Evolutionary conservation across 371 early-diverging fungal genomes (phyloP).

Genomic region (Rhizopus stolonifer): DNA sequence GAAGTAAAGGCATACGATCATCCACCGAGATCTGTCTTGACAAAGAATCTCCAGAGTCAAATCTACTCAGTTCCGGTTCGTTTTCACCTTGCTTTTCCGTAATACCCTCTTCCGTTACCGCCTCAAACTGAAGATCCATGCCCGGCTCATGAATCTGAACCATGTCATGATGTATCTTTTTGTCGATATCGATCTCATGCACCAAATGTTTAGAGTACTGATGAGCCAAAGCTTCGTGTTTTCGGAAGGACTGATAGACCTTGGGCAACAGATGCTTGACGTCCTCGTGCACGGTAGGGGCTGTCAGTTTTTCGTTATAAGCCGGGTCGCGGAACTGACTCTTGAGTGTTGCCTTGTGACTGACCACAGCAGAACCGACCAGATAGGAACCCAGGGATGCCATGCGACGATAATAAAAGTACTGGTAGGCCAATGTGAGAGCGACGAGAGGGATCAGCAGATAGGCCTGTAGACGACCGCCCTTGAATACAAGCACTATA

Average conservation of each 20-base stretch:
- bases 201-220: conserved; percentile 5
- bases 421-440: conserved; percentile 56
- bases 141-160: background rate
- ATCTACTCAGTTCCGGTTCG: background rate
- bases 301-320: conserved; percentile 34
- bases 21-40: background rate
- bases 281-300: conserved; percentile 54
- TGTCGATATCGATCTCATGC: conserved; percentile 20
- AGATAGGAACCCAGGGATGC: conserved; percentile 28
- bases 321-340: conserved; percentile 55
- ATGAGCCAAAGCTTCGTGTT: conserved; percentile 14
- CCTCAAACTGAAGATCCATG: conserved; percentile 11
- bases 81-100: background rate
- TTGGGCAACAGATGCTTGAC: conserved; percentile 49
- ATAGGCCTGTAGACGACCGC: conserved; percentile 43
- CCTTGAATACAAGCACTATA: conserved; percentile 49
- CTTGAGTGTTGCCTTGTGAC: conserved; percentile 18
- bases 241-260: conserved; percentile 29
- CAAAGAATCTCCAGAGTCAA: background rate
- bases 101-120: conserved; percentile 10
- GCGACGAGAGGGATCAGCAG: conserved; percentile 61
- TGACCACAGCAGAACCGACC: conserved; percentile 31
- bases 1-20: background rate
- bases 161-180: conserved; percentile 5
- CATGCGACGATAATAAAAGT: conserved; percentile 45